These are phyloP conservation scores for Linderniella brevidens DNA, from an alignment of 257 asterid genomes.

Conservation along the genomic window DNA sequence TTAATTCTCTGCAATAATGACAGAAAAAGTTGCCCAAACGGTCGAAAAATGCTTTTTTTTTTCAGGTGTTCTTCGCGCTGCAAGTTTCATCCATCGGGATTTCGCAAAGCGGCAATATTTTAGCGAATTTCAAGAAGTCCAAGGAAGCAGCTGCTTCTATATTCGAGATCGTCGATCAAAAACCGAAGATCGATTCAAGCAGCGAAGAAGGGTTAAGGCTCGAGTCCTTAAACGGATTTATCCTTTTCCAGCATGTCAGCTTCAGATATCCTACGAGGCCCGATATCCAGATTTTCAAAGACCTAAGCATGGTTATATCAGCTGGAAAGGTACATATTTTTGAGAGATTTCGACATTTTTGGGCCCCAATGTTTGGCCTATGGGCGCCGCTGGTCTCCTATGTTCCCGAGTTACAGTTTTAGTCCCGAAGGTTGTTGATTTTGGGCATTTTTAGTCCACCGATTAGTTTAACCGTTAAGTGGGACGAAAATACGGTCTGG, in stretches of 20 bases:
- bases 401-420: no score
- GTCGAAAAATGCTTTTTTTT: no score
- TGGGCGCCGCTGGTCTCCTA: no score
- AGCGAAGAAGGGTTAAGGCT: slow-evolving; percentile 8
- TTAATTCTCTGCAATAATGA: background rate
- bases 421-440: no score
- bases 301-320: slow-evolving; percentile 20
- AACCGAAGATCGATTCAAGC: slow-evolving; percentile 16
- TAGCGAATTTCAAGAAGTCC: slow-evolving; percentile 16
- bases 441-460: background rate
- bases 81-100: slow-evolving; percentile 22
- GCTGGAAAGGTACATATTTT: slow-evolving; percentile 46
- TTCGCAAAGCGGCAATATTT: slow-evolving; percentile 16
- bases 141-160: slow-evolving; percentile 21
- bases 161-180: slow-evolving; percentile 18
- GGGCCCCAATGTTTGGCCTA: no score
- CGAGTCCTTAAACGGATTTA: slow-evolving; percentile 14
- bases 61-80: slow-evolving; percentile 25
- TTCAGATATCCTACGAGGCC: slow-evolving; percentile 22
- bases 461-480: no score
- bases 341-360: no score
- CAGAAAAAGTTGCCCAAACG: no score
- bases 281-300: slow-evolving; percentile 16
- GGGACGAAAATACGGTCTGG: no score
- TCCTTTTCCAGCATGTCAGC: slow-evolving; percentile 14